Evolutionary conservation across 1,284 basidiomycete genomes (phyloP).

Genomic region (Moniliophthora roreri): DNA sequence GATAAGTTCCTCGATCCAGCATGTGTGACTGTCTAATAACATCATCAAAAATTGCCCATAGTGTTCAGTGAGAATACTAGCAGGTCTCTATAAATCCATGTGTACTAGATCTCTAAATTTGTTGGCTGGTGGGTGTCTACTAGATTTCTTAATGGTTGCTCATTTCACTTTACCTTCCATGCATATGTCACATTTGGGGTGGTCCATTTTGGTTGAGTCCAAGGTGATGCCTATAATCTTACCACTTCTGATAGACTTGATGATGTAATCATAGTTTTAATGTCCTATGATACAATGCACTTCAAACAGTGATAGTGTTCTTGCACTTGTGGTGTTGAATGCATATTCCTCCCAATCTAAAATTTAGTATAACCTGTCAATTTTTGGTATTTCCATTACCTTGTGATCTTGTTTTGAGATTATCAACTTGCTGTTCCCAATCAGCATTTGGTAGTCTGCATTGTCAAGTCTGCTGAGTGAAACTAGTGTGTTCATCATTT

Average conservation of each 20-base stretch:
- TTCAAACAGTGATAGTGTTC: neutral
- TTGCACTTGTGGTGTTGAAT: neutral
- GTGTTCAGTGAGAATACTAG: slow-evolving; percentile 24
- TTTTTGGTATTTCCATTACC: neutral
- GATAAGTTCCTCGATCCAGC: slow-evolving; percentile 17
- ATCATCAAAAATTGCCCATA: slow-evolving; percentile 22
- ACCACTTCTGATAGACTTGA: neutral
- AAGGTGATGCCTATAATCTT: neutral
- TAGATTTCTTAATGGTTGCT: neutral
- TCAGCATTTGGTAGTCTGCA: neutral
- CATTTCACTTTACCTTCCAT: neutral
- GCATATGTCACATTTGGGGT: neutral
- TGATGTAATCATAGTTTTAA: neutral
- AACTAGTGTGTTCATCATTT: neutral
- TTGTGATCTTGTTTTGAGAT: neutral
- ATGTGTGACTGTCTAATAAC: slow-evolving; percentile 23
- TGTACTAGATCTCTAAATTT: neutral
- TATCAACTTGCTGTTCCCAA: neutral
- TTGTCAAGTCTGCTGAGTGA: neutral
- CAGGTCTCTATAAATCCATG: slow-evolving; percentile 38
- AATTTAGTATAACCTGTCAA: neutral
- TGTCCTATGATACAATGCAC: slow-evolving; percentile 1
- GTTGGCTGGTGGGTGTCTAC: neutral
- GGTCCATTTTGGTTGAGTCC: neutral
- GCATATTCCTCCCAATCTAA: neutral